These are phyloP conservation scores for Chlorencoelia australis DNA, from an alignment of 2,329 filamentous ascomycete species.

Conservation along the genomic window DNA sequence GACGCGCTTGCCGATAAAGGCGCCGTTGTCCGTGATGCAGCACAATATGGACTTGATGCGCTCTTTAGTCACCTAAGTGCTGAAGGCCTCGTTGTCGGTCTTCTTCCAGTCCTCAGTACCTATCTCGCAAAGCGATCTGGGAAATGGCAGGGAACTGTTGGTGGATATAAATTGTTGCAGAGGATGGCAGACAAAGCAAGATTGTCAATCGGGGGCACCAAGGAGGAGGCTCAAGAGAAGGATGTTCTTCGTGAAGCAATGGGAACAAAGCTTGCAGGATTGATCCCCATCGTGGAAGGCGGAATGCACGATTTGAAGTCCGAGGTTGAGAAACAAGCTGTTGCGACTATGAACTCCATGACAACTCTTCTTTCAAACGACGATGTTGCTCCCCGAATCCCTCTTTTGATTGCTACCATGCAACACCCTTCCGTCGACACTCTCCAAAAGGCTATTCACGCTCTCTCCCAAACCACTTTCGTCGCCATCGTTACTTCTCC, in stretches of 20 bases:
- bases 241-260: slow-evolving; percentile 83
- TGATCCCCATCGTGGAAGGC: slow-evolving; percentile 84
- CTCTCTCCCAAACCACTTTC: slow-evolving; percentile 95
- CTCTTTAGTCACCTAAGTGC: slow-evolving; percentile 70
- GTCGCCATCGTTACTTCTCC: slow-evolving; percentile 93
- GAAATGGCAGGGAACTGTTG: slow-evolving; percentile 96
- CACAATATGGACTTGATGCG: slow-evolving; percentile 87
- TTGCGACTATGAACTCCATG: slow-evolving; percentile 83
- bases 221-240: slow-evolving; percentile 78
- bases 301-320: slow-evolving; percentile 95
- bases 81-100: slow-evolving; percentile 72
- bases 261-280: slow-evolving; percentile 73
- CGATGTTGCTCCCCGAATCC: slow-evolving; percentile 86
- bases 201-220: slow-evolving; percentile 65
- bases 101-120: slow-evolving; percentile 63
- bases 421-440: slow-evolving; percentile 83
- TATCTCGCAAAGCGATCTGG: slow-evolving; percentile 79
- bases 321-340: slow-evolving; percentile 81
- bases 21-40: slow-evolving; percentile 76
- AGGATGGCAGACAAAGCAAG: slow-evolving; percentile 94
- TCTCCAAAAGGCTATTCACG: slow-evolving; percentile 92
- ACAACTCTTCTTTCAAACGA: slow-evolving; percentile 91
- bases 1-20: slow-evolving; percentile 88
- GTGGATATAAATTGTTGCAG: slow-evolving; percentile 73
- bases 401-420: slow-evolving; percentile 88